phyloP scores from a whole-genome alignment of 805 yeast species.

The Teunomyces barrocoloradensis region DNA sequence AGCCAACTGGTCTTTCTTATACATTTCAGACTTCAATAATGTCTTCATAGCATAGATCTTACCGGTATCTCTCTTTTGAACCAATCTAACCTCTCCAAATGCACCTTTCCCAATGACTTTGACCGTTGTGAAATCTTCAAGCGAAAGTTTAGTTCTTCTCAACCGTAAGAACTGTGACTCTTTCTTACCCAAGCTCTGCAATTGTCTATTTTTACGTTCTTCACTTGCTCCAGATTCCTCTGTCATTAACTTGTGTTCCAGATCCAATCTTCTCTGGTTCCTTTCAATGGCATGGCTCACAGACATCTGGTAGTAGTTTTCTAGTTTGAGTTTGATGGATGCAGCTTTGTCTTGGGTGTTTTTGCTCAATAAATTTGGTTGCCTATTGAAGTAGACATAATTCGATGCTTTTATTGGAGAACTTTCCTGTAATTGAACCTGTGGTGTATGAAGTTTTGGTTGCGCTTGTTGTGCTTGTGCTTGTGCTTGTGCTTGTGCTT shows the following conservation, averaged over 20 bases:
- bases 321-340: slow-evolving; percentile 75
- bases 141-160: slow-evolving; percentile 75
- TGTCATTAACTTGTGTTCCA: slow-evolving; percentile 67
- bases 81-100: slow-evolving; percentile 94
- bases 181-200: slow-evolving; percentile 79
- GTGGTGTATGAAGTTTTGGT: slow-evolving; percentile 13
- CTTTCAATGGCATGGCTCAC: slow-evolving; percentile 93
- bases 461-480: slow-evolving; percentile 3
- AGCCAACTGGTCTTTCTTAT: slow-evolving; percentile 88
- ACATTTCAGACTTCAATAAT: slow-evolving; percentile 85
- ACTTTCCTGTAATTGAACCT: slow-evolving; percentile 6
- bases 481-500: slow-evolving; percentile 2
- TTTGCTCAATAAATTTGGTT: slow-evolving; percentile 75
- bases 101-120: slow-evolving; percentile 96
- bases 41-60: slow-evolving; percentile 95
- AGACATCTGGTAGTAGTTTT: slow-evolving; percentile 80
- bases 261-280: slow-evolving; percentile 84
- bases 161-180: slow-evolving; percentile 84
- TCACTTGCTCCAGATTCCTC: slow-evolving; percentile 70
- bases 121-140: slow-evolving; percentile 84
- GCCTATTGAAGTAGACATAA: slow-evolving; percentile 74
- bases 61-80: slow-evolving; percentile 89
- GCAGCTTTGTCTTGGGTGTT: slow-evolving; percentile 79
- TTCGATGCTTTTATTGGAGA: slow-evolving; percentile 25
- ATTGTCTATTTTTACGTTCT: slow-evolving; percentile 80